Evolutionary conservation across 441 rosid species (phyloP).

Genomic region (Manihot esculenta): DNA sequence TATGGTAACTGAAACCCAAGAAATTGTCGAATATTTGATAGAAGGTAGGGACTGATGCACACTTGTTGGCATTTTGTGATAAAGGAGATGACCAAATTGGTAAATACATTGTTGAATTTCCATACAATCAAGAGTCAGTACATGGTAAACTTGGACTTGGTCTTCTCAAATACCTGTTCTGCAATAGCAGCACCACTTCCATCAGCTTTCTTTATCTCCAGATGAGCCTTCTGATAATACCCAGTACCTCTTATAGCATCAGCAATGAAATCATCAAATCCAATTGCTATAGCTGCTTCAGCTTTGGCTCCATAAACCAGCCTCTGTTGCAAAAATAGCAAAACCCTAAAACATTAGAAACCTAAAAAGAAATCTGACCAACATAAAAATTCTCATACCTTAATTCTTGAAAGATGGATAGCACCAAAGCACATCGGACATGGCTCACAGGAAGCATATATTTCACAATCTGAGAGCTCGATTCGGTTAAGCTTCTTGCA

Average conservation of each 20-base stretch:
- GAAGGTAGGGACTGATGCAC: no score
- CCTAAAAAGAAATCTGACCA: not conserved
- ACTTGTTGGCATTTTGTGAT: no score
- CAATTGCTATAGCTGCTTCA: slow-evolving; percentile 83
- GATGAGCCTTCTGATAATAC: slow-evolving; percentile 70
- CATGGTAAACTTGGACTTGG: slow-evolving; percentile 66
- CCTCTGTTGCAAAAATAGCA: slow-evolving; percentile 43
- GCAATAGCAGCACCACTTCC: slow-evolving; percentile 70
- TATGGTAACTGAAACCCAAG: no score
- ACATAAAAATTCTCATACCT: no score
- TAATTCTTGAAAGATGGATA: slow-evolving; percentile 84
- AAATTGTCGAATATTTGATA: no score
- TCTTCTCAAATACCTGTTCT: slow-evolving; percentile 78
- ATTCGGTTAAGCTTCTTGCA: slow-evolving; percentile 81
- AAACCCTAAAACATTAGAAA: no score
- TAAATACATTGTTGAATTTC: not conserved
- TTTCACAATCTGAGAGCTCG: slow-evolving; percentile 86
- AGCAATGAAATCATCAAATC: slow-evolving; percentile 67
- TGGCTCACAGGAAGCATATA: slow-evolving; percentile 89
- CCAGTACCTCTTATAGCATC: slow-evolving; percentile 80
- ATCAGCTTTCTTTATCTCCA: slow-evolving; percentile 76
- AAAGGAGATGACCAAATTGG: not conserved
- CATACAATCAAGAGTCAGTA: slow-evolving; percentile 35
- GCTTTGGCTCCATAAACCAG: slow-evolving; percentile 83
- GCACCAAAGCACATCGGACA: slow-evolving; percentile 98